phyloP scores from a whole-genome alignment of 768 basidiomycete genomes.

The Tylopilus felleus region DNA sequence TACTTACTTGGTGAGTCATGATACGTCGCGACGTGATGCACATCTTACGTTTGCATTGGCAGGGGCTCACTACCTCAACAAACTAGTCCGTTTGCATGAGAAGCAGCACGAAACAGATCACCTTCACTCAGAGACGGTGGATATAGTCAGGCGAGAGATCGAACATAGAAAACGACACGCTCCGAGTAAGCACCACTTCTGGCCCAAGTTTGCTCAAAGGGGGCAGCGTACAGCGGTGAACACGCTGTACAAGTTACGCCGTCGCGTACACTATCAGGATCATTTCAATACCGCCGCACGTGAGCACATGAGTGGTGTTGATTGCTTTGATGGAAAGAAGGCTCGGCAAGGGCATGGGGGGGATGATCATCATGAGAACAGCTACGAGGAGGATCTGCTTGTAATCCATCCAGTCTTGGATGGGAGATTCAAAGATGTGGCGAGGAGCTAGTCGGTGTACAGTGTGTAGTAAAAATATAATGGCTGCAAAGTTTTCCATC shows the following conservation, averaged over 20 bases:
- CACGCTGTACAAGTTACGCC: slow-evolving; percentile 45
- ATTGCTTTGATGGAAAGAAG: slow-evolving; percentile 63
- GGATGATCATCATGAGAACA: slow-evolving; percentile 9
- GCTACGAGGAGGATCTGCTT: slow-evolving; percentile 46
- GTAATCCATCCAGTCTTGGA: slow-evolving; percentile 64
- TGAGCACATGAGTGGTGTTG: slow-evolving; percentile 78
- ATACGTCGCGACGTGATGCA: neutral
- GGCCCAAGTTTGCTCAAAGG: slow-evolving; percentile 33
- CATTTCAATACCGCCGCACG: slow-evolving; percentile 56
- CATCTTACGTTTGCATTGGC: slow-evolving; percentile 9
- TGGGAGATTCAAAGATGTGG: slow-evolving; percentile 59
- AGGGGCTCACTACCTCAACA: slow-evolving; percentile 77
- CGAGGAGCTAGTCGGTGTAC: slow-evolving; percentile 25
- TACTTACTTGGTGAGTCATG: slow-evolving; percentile 68
- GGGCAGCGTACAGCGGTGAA: slow-evolving; percentile 48
- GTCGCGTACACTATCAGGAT: slow-evolving; percentile 52
- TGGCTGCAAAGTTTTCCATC: neutral
- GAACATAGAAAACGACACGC: slow-evolving; percentile 34
- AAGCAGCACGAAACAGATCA: slow-evolving; percentile 27
- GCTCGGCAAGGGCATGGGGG: slow-evolving; percentile 36
- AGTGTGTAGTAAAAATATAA: slow-evolving; percentile 8
- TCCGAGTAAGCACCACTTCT: slow-evolving; percentile 16
- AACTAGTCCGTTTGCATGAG: slow-evolving; percentile 42
- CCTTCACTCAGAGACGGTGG: slow-evolving; percentile 44
- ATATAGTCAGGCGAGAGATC: slow-evolving; percentile 47